Evolutionary conservation across 2,329 filamentous ascomycete species (phyloP), one percentile per base, ranked within the genome.

Genomic region (Cercospora sp.): DNA sequence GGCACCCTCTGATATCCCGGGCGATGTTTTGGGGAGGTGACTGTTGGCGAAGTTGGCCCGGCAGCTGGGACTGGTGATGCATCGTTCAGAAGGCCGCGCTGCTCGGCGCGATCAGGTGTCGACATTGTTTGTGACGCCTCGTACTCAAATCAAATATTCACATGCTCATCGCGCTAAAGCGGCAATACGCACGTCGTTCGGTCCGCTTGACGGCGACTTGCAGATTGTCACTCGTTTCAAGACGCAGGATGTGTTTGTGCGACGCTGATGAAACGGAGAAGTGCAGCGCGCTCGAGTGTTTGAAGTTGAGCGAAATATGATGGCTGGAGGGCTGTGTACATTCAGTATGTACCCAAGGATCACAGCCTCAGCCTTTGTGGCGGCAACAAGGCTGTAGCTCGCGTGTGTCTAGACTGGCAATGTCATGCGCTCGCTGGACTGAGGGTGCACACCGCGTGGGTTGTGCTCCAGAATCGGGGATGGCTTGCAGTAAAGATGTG

Each of bases 1-100:
- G 75, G 74, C 10, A 81, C 73, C 65, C 78, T 74, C 30, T 77
- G 69, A 68, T 81, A 80, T 40, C 75, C 77, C 2, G 80, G 77
- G 60, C 79, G 75, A 42, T 78, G 76, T 69, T 73, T 68, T 55
- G 67, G 33, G 9, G 74, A 71, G 26, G 62, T 63, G 18, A 63
- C 51, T 3, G 33, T 23, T 40, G 40, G 57, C n/a, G 55, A 33
- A 20, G 55, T n/a, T n/a, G 64, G 30, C 16, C 48, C 67, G 20
- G 60, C 33, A 18, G 59, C 59, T 31, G 60, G 51, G 6, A 42
- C n/a, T 18, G 67, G 67, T 20, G 65, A 67, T 28, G 61, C 67
- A 51, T 72, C 71, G 5, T 69, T 65, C 30, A 70, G 40, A 18
- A 72, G 70, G 2, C 66, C 67, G n/a, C 64, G 70, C 57, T 67